These are phyloP conservation scores for Dendrobium huoshanense DNA, from an alignment of 106 monocot species.

Conservation along the genomic window DNA sequence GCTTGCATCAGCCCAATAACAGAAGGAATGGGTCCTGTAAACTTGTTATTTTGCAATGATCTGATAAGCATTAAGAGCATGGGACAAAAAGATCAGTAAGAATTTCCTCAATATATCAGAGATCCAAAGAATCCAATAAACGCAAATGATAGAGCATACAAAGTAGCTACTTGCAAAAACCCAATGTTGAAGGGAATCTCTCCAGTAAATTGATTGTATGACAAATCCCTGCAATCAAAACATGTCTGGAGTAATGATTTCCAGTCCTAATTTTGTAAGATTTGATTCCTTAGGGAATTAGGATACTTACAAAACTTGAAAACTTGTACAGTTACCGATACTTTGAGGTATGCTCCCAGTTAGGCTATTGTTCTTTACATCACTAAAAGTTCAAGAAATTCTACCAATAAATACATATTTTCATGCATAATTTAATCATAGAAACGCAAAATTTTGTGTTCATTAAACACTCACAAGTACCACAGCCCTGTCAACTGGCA, in stretches of 20 bases:
- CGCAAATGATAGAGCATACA: slow-evolving; percentile 39
- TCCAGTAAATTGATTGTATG: slow-evolving; percentile 77
- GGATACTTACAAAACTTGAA: slow-evolving; percentile 87
- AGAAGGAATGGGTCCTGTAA: slow-evolving; percentile 75
- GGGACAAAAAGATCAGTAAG: background rate
- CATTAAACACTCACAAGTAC: slow-evolving; percentile 69
- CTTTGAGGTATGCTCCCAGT: slow-evolving; percentile 73
- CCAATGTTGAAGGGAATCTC: slow-evolving; percentile 98
- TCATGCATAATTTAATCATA: background rate
- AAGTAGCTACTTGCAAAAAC: slow-evolving; percentile 92
- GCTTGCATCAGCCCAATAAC: slow-evolving; percentile 99
- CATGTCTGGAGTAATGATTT: background rate
- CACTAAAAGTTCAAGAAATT: slow-evolving; percentile 31
- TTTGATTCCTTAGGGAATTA: background rate
- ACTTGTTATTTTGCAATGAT: slow-evolving; percentile 95
- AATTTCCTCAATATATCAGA: background rate
- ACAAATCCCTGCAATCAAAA: slow-evolving; percentile 62
- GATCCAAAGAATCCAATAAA: background rate
- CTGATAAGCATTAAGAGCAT: slow-evolving; percentile 17
- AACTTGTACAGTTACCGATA: slow-evolving; percentile 95
- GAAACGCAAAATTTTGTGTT: background rate
- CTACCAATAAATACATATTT: background rate
- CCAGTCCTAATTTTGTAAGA: background rate
- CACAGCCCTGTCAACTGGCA: slow-evolving; percentile 94
- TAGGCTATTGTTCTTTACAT: slow-evolving; percentile 94